Percentiles rank a stretch among this genome's conserved stretches.
These are phyloP conservation scores for Aspergillus floridensis DNA, from an alignment of 2,329 filamentous ascomycete genomes.

Conservation along the genomic window DNA sequence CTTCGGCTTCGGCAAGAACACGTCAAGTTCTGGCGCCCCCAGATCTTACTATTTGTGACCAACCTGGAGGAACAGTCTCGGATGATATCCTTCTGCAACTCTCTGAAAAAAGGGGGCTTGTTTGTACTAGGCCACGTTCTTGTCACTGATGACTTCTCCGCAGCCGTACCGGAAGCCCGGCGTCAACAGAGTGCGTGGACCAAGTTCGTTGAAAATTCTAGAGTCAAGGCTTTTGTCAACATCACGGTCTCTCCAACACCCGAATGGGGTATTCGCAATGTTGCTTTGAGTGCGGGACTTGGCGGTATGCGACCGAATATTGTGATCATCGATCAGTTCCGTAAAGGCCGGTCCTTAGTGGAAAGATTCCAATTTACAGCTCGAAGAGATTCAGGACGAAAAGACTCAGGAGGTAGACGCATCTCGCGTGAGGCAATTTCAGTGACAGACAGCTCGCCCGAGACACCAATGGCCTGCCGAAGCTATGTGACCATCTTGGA, in stretches of 20 bases:
- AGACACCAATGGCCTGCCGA: constrained; percentile 65
- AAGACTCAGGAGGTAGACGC: constrained; percentile 22
- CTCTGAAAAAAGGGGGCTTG: constrained; percentile 79
- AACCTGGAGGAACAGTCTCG: constrained; percentile 77
- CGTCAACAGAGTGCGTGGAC: constrained; percentile 80
- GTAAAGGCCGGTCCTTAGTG: constrained; percentile 57
- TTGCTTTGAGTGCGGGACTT: constrained; percentile 76
- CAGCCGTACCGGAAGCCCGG: constrained; percentile 75
- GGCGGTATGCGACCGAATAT: constrained; percentile 90
- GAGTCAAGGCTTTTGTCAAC: constrained; percentile 86
- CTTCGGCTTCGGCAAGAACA: constrained; percentile 81
- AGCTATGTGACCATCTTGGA: constrained; percentile 81
- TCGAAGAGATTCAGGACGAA: constrained; percentile 29
- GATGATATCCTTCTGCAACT: constrained; percentile 88
- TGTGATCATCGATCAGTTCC: constrained; percentile 73
- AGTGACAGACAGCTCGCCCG: constrained; percentile 57
- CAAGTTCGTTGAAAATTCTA: constrained; percentile 80
- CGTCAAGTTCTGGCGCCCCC: constrained; percentile 90
- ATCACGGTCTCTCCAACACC: constrained; percentile 77
- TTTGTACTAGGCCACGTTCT: constrained; percentile 88
- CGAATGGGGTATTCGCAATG: constrained; percentile 80
- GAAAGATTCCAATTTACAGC: constrained; percentile 53
- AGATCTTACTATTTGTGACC: constrained; percentile 80
- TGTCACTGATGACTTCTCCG: constrained; percentile 76
- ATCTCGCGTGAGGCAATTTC: constrained; percentile 15